phyloP scores from a whole-genome alignment of 2,329 filamentous ascomycete genomes.

The Didymella glomerata region DNA sequence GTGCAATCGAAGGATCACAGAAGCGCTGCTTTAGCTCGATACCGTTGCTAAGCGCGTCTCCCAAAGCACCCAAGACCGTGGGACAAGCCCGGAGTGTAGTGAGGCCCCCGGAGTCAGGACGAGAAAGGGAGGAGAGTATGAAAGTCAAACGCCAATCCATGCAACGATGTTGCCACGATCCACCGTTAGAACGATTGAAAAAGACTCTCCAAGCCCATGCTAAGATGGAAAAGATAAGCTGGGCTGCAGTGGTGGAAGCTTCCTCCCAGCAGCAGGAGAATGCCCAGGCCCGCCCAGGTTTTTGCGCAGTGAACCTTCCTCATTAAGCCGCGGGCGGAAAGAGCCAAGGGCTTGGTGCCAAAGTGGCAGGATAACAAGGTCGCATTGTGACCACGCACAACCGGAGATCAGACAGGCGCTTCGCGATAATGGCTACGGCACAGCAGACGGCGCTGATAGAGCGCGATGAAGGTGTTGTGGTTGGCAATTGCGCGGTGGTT shows the following conservation, averaged over 20 bases:
- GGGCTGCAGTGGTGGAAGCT: conserved; percentile 27
- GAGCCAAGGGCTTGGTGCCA: conserved; percentile 33
- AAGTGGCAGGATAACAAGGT: conserved; percentile 28
- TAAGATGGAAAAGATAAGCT: conserved; percentile 35
- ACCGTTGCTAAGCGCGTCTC: conserved; percentile 34
- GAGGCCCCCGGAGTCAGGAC: conserved; percentile 26
- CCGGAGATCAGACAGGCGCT: conserved; percentile 21
- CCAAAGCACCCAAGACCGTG: conserved; percentile 32
- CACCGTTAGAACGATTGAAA: conserved; percentile 29
- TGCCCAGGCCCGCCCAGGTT: conserved; percentile 27
- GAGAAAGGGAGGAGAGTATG: conserved; percentile 33
- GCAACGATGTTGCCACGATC: conserved; percentile 20
- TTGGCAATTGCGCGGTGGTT: not conserved
- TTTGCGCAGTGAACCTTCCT: conserved; percentile 17
- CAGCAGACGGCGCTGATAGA: not conserved
- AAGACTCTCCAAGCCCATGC: conserved; percentile 33
- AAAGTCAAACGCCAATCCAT: conserved; percentile 24
- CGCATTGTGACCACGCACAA: conserved; percentile 20
- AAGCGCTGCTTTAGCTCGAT: conserved; percentile 15
- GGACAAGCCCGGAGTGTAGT: conserved; percentile 22
- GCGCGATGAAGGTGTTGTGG: conserved; percentile 1
- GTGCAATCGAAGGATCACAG: conserved; percentile 24
- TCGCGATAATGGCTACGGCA: conserved; percentile 16
- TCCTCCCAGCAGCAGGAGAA: conserved; percentile 16
- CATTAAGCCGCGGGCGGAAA: conserved; percentile 17